Percentiles rank a stretch among this genome's conserved stretches.
phyloP scores from a whole-genome alignment of 768 basidiomycete species.

The Leccinum rimulosum region DNA sequence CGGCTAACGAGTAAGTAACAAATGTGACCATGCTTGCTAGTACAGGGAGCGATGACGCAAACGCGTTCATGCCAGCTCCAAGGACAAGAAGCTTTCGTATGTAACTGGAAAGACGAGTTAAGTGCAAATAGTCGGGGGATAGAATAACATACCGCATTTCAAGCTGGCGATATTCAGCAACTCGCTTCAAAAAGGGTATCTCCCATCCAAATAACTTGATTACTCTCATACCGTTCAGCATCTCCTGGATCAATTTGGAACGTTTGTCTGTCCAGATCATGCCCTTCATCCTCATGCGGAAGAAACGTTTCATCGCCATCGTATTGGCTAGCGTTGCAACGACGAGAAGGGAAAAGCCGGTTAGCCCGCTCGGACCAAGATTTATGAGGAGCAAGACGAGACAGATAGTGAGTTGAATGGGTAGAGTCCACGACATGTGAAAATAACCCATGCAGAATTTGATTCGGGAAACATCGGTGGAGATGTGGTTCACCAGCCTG shows the following conservation, averaged over 20 bases:
- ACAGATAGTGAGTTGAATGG: conserved; percentile 74
- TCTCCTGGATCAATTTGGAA: neutral
- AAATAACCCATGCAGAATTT: conserved; percentile 84
- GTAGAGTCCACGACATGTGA: conserved; percentile 45
- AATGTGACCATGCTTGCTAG: conserved; percentile 78
- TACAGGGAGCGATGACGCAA: conserved; percentile 69
- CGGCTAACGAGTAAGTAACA: conserved; percentile 72
- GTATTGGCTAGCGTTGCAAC: conserved; percentile 74
- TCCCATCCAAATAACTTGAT: conserved; percentile 96
- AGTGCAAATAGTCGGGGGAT: conserved; percentile 6
- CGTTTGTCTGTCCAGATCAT: neutral
- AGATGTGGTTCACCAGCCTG: conserved; percentile 33
- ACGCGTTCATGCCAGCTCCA: conserved; percentile 63
- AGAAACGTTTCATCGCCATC: conserved; percentile 63
- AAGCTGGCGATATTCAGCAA: conserved; percentile 63
- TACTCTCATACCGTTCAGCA: conserved; percentile 44
- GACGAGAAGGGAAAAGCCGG: conserved; percentile 62
- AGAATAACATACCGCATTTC: conserved; percentile 56
- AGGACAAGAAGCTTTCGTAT: conserved; percentile 66
- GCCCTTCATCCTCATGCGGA: conserved; percentile 40
- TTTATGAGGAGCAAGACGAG: conserved; percentile 71
- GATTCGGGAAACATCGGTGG: conserved; percentile 86
- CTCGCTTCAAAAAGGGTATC: conserved; percentile 69
- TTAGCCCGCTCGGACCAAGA: conserved; percentile 59
- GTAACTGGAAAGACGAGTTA: conserved; percentile 37